These are phyloP conservation scores for Zostera marina DNA, from an alignment of 116 monocot genomes.

Conservation along the genomic window DNA sequence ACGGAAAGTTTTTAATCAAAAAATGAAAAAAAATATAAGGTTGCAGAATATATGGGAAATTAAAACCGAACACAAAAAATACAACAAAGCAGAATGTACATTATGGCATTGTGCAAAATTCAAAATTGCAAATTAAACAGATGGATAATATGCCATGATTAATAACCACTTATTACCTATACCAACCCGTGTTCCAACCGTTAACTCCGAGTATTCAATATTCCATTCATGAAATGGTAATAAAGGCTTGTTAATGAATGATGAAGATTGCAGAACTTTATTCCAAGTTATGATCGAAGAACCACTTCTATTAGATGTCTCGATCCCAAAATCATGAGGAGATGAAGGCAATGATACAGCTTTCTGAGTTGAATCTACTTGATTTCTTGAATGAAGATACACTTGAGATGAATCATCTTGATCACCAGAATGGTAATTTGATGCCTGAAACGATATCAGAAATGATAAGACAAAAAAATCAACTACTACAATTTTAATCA, in stretches of 20 bases:
- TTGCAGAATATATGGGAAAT: too few species aligned
- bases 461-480: background rate
- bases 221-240: constrained; percentile 87
- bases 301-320: constrained; percentile 25
- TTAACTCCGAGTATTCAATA: constrained; percentile 88
- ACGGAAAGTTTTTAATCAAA: too few species aligned
- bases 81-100: background rate
- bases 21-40: too few species aligned
- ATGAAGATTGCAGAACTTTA: constrained; percentile 56
- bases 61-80: too few species aligned
- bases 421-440: constrained; percentile 15
- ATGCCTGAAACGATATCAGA: constrained; percentile 1
- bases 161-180: constrained; percentile 38
- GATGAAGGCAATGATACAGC: constrained; percentile 84
- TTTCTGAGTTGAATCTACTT: constrained; percentile 45
- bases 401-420: constrained; percentile 28
- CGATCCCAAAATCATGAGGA: constrained; percentile 53
- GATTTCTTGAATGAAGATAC: constrained; percentile 25
- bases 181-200: constrained; percentile 88
- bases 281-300: constrained; percentile 51
- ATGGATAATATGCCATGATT: too few species aligned
- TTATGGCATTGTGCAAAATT: background rate
- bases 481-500: background rate
- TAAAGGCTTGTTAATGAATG: constrained; percentile 62
- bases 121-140: background rate